Evolutionary conservation across 2,329 filamentous ascomycete species (phyloP), one percentile per base, ranked within the genome.

Genomic region (Trichoderma endophyticum): DNA sequence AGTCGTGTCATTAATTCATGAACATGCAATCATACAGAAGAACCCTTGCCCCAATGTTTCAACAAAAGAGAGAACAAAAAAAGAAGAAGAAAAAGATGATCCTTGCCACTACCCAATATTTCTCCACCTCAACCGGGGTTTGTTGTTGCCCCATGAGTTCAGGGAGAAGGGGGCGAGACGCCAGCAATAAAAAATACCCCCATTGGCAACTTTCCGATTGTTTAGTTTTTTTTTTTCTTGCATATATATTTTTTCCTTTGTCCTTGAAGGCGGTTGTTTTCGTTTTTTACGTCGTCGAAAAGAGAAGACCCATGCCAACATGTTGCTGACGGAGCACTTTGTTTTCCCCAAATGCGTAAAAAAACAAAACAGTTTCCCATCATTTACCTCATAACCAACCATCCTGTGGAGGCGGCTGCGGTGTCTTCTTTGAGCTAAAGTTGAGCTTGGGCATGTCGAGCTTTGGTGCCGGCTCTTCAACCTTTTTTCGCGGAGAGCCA

Each of bases 401-500:
- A 48, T 82, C 79, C 56, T 77, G 76, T 67, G 77, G 78, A 59
- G 76, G 76, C 56, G 73, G 74, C 54, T 76, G 75, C 63, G 77
- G 75, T 64, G 77, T 75, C 77, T 76, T 77, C 59, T 82, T 82
- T 28, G 83, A 76, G 7, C 81, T 83, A 75, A 89, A 84, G 76
- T 88, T 86, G 73, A 90, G 82, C 77, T 83, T 86, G 11, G 87
- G 87, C 75, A 89, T 88, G 75, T 91, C 89, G 74, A 93, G 82
- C 80, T 86, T 89, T 14, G 90, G 90, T 32, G 87, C 83, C 6
- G 34, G 34, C 28, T 86, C 84, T 74, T 87, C 85, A 43, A 86
- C 84, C 69, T 86, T 84, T 80, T 87, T 86, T 78, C 80, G 80
- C 48, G 77, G 80, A 54, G 77, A 43, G 39, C 39, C 60, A 74